These are phyloP conservation scores for Filobasidium uniguttulatum DNA, from an alignment of 1,284 basidiomycete species.

Conservation along the genomic window DNA sequence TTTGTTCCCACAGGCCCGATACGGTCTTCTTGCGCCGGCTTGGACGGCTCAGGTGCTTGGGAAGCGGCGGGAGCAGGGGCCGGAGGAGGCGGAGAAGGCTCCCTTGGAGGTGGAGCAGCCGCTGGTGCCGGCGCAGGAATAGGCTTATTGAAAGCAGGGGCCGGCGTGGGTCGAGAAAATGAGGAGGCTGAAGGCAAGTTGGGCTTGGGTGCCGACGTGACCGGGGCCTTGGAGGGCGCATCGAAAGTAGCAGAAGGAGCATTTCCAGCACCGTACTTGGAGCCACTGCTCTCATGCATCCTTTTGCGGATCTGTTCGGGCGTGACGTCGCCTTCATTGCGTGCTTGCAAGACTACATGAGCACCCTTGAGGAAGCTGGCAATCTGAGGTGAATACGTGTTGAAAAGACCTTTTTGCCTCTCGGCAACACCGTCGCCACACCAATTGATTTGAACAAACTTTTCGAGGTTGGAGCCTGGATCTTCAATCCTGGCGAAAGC, in stretches of 20 bases:
- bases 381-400: constrained; percentile 71
- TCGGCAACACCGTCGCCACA: constrained; percentile 93
- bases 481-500: constrained; percentile 82
- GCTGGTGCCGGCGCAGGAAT: constrained; percentile 4
- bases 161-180: constrained; percentile 16
- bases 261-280: constrained; percentile 49
- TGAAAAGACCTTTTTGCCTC: constrained; percentile 81
- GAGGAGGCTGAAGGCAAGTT: constrained; percentile 22
- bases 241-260: constrained; percentile 42
- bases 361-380: constrained; percentile 62
- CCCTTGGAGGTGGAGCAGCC: constrained; percentile 39
- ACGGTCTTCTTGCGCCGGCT: constrained; percentile 59
- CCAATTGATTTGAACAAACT: constrained; percentile 84
- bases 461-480: constrained; percentile 70
- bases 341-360: constrained; percentile 81
- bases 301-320: constrained; percentile 69
- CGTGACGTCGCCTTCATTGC: constrained; percentile 80
- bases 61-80: constrained; percentile 38
- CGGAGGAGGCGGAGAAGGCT: constrained; percentile 39
- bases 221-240: constrained; percentile 15
- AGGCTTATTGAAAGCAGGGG: constrained; percentile 7
- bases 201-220: constrained; percentile 22
- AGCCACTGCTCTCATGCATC: constrained; percentile 80
- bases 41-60: constrained; percentile 35
- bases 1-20: constrained; percentile 71